Conservation (phyloP, 306 rosid species). For the Castanopsis chinensis region DNA sequence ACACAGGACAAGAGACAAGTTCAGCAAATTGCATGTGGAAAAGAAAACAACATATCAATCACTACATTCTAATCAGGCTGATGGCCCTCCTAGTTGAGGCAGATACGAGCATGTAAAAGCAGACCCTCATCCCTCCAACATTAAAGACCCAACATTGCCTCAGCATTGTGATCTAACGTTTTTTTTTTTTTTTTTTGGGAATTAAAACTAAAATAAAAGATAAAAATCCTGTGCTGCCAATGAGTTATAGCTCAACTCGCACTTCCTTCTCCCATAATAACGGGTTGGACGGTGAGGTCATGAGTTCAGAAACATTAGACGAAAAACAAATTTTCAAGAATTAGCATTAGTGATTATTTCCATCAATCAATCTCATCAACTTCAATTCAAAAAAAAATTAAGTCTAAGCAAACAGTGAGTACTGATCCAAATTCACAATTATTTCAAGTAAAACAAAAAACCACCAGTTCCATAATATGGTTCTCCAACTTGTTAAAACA, state of each 20-base stretch:
- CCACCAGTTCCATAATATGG: neutral
- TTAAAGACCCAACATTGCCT: neutral
- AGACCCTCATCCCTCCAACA: neutral
- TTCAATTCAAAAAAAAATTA: neutral
- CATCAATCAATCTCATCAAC: neutral
- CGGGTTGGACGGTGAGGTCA: no score
- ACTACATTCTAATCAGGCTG: neutral
- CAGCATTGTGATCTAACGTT: neutral
- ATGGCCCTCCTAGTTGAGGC: neutral
- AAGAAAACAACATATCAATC: neutral
- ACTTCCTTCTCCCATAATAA: no score
- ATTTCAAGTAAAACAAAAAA: neutral
- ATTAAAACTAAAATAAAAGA: neutral
- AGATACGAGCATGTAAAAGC: neutral
- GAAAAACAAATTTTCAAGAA: neutral
- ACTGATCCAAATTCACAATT: neutral
- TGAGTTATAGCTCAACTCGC: no score
- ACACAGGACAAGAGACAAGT: neutral
- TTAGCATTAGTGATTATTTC: neutral
- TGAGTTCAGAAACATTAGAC: neutral
- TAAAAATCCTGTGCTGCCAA: neutral
- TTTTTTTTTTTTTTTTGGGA: no score
- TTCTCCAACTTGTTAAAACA: neutral
- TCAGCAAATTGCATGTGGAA: neutral
- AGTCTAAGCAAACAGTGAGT: neutral